Conservation (phyloP, 1,284 basidiomycete genomes). For the Butyriboletus appendiculatus region DNA sequence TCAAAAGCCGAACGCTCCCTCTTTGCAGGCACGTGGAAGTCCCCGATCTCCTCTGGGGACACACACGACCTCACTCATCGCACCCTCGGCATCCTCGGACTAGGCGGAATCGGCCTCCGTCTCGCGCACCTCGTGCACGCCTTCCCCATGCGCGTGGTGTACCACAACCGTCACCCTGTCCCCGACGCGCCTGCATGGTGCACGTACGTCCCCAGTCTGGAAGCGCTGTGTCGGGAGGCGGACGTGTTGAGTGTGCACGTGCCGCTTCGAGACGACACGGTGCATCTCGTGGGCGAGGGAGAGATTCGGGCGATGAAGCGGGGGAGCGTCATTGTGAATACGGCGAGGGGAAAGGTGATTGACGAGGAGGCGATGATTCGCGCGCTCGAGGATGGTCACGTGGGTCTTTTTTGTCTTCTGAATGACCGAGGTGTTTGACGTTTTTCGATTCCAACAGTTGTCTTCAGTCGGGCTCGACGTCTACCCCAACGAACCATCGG, state of each 20-base stretch:
- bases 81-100: conserved; percentile 84
- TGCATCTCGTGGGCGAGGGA: conserved; percentile 73
- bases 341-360: conserved; percentile 87
- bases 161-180: conserved; percentile 70
- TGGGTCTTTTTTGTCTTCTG: conserved; percentile 28
- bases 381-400: conserved; percentile 84
- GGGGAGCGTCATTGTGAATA: conserved; percentile 84
- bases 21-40: conserved; percentile 58
- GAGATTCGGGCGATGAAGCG: conserved; percentile 83
- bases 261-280: conserved; percentile 73
- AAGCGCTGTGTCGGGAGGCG: conserved; percentile 72
- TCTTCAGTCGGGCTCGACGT: conserved; percentile 88
- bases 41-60: conserved; percentile 42
- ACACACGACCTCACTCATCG: conserved; percentile 78
- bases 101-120: conserved; percentile 86
- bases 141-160: conserved; percentile 88
- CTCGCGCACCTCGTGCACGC: conserved; percentile 68
- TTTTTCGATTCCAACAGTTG: conserved; percentile 47
- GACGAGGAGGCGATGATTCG: conserved; percentile 86
- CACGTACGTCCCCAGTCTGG: conserved; percentile 71
- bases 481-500: conserved; percentile 84
- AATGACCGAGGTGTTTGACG: too few species aligned
- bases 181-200: conserved; percentile 68
- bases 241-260: conserved; percentile 84
- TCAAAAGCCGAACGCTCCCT: conserved; percentile 71